Conservation (phyloP, 345 rosid genomes). For the Geranium brycei region DNA sequence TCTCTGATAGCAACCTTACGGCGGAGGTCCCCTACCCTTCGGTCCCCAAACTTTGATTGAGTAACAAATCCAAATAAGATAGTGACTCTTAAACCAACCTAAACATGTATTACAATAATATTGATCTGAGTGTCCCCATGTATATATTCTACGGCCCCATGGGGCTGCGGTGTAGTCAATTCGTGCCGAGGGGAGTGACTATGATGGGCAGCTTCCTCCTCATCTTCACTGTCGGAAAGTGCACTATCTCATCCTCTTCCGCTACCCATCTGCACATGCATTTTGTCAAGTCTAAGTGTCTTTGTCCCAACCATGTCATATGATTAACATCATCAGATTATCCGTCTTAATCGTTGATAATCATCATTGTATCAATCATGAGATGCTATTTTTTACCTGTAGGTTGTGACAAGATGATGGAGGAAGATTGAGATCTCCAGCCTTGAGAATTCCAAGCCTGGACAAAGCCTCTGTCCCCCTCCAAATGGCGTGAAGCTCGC, state of each 20-base stretch:
- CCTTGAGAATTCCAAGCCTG: conserved; percentile 82
- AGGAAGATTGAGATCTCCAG: conserved; percentile 87
- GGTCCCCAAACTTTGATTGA: too few species aligned
- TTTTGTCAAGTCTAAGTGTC: background rate
- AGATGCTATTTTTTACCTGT: conserved; percentile 23
- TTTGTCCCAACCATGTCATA: background rate
- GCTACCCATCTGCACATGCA: conserved; percentile 45
- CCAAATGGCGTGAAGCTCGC: conserved; percentile 84
- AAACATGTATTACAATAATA: too few species aligned
- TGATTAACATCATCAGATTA: background rate
- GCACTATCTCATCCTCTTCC: conserved; percentile 39
- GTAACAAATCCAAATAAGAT: too few species aligned
- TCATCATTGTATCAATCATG: too few species aligned
- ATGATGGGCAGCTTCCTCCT: conserved; percentile 51
- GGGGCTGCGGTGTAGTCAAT: background rate
- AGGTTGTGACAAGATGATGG: conserved; percentile 74
- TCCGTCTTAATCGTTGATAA: background rate
- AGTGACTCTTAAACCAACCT: too few species aligned
- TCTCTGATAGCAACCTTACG: too few species aligned
- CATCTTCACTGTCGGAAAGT: conserved; percentile 65
- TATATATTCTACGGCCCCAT: background rate
- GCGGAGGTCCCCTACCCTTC: too few species aligned
- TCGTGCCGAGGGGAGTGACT: conserved; percentile 17
- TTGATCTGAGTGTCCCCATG: too few species aligned
- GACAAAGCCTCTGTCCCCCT: conserved; percentile 97